phyloP scores from a whole-genome alignment of 139 green algal genomes.

The Raphidocelis subcapitata region DNA sequence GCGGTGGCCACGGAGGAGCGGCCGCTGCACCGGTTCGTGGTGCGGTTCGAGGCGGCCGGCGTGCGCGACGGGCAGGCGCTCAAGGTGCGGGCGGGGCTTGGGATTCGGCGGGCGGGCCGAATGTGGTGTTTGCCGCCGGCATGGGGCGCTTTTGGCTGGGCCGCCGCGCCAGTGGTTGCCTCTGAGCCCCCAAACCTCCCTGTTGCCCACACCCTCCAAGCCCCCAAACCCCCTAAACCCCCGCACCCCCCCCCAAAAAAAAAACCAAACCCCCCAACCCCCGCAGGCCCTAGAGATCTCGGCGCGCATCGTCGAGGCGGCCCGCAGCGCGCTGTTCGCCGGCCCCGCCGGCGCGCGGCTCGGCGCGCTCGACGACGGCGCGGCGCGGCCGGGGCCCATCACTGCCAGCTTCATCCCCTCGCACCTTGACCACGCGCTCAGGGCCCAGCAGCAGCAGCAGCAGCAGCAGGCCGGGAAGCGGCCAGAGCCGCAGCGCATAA shows the following conservation, averaged over 20 bases:
- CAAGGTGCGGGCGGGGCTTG: too few species aligned
- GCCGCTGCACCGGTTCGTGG: constrained; percentile 20
- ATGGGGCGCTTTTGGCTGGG: too few species aligned
- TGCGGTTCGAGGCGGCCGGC: constrained; percentile 11
- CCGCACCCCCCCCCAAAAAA: too few species aligned
- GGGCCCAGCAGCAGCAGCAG: not conserved
- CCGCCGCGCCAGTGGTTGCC: too few species aligned
- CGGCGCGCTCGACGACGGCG: not conserved
- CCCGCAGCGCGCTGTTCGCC: not conserved
- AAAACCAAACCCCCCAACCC: too few species aligned
- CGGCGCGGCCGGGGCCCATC: constrained; percentile 1
- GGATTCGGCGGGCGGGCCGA: too few species aligned
- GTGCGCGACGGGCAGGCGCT: not conserved
- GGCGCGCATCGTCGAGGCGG: constrained; percentile 28
- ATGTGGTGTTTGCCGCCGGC: too few species aligned
- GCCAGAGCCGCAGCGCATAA: not conserved
- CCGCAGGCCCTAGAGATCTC: constrained; percentile 35
- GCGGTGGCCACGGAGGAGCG: not conserved
- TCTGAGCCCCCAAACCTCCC: too few species aligned
- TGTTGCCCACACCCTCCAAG: too few species aligned
- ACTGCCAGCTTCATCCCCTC: constrained; percentile 17
- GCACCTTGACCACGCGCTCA: constrained; percentile 4
- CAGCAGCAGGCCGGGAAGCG: not conserved
- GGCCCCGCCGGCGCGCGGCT: not conserved
- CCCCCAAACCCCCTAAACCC: too few species aligned